phyloP scores from a whole-genome alignment of 495 filamentous ascomycete genomes.

The Neurospora sp. region DNA sequence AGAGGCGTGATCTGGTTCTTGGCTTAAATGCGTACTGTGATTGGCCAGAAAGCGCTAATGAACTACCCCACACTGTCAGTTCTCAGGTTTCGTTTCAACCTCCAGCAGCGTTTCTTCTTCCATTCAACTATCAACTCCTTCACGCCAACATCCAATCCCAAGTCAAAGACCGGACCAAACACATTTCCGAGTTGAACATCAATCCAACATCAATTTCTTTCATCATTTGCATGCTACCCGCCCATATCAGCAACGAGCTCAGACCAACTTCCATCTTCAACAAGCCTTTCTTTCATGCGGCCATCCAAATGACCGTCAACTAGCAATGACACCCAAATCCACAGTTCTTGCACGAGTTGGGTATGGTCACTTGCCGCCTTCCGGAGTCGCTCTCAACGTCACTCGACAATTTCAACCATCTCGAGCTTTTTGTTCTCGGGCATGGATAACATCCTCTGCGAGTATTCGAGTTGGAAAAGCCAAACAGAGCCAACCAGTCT shows the following conservation, averaged over 20 bases:
- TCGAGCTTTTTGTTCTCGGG: neutral
- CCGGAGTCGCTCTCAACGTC: neutral
- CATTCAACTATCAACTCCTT: neutral
- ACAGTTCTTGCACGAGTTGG: neutral
- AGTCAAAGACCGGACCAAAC: neutral
- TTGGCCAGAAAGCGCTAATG: neutral
- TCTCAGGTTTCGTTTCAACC: neutral
- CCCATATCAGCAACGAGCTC: neutral
- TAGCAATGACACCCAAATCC: neutral
- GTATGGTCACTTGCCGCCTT: neutral
- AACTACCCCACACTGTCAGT: neutral
- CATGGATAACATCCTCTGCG: neutral
- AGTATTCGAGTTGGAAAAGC: neutral
- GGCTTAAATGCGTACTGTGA: neutral
- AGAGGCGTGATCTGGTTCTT: neutral
- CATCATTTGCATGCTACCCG: neutral
- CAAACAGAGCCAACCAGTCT: neutral
- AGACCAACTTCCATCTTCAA: neutral
- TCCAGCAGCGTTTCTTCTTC: neutral
- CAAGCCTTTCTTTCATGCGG: neutral
- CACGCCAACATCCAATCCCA: neutral
- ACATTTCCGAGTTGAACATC: neutral
- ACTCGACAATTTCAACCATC: neutral
- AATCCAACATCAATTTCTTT: neutral
- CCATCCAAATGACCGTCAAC: neutral